Evolutionary conservation across 495 filamentous ascomycete species (phyloP).

Genomic region (Penicillium macrosclerotiorum): DNA sequence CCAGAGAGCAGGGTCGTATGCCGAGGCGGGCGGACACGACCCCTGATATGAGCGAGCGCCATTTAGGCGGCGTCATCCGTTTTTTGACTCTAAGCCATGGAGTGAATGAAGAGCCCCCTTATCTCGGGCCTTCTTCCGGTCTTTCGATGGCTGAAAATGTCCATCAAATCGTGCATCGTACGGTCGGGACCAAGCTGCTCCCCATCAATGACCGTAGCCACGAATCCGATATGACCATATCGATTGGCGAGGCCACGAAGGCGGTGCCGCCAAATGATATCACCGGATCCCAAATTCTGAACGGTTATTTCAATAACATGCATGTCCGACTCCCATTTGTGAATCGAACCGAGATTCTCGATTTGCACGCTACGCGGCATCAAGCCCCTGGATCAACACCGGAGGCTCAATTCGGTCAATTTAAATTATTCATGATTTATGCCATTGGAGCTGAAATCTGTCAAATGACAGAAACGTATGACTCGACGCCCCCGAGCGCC

Average conservation of each 20-base stretch:
- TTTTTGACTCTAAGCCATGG: conserved; percentile 34
- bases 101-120: conserved; percentile 19
- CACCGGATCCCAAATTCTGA: conserved; percentile 29
- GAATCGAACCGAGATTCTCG: conserved; percentile 31
- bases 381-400: conserved; percentile 14
- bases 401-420: conserved; percentile 31
- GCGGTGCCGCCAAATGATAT: conserved; percentile 34
- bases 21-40: background rate
- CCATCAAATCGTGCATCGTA: conserved; percentile 34
- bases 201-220: conserved; percentile 25
- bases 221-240: conserved; percentile 12
- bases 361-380: conserved; percentile 30
- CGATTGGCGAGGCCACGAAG: conserved; percentile 16
- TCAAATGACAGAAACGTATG: conserved; percentile 36
- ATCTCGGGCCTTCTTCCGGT: conserved; percentile 40
- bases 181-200: conserved; percentile 34
- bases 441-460: conserved; percentile 38
- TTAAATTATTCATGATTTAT: conserved; percentile 47
- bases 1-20: background rate
- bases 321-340: conserved; percentile 41
- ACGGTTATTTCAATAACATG: conserved; percentile 39
- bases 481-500: conserved; percentile 13
- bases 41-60: background rate
- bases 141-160: conserved; percentile 35
- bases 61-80: conserved; percentile 7